Evolutionary conservation across 2,329 filamentous ascomycete species (phyloP), one percentile per base, ranked within the genome.

Genomic region (Botryotinia globosa): DNA sequence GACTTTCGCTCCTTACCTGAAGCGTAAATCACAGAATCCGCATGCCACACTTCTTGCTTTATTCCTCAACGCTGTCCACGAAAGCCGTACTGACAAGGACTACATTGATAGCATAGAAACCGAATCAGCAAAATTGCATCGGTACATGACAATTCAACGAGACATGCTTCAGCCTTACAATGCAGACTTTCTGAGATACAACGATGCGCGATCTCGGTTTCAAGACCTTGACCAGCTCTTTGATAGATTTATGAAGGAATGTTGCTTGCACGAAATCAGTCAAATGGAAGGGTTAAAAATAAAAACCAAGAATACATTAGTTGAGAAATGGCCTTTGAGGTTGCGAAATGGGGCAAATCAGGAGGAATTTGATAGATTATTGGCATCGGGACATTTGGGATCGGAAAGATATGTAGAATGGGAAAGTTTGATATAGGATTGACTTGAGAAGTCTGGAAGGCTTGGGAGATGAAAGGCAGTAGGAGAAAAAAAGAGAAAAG

Each of bases 351-450:
- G 34, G 29, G 68, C 65, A 7, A 48, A n/a, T 3, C 67, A 73
- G 16, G 67, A 71, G 34, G 72, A 73, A 3, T 73, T 73, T 59
- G 67, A 65, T 16, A 45, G 20, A 2, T 32, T 71, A n/a, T 34
- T 65, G 22, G 67, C 65, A 25, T 59, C 39, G 12, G 68, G 59
- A 25, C 37, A 39, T 20, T 6, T 10, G 16, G 68, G 68, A 9
- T 64, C 44, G 3, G 72, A 73, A 61, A 69, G 67, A 16, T 71
- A 71, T 62, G 73, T 5, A 69, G 74, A 0, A 79, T 79, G 3
- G 84, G 82, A 71, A 79, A 83, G 3, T 37, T 69, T 62, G 54
- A 62, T 34, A 18, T 69, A 69, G 54, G 45, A 67, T 16, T 29
- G 9, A 25, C 8, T 48, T 48, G 20, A 25, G 4, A 45, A 34